Percentiles rank a stretch among this genome's conserved stretches.
phyloP scores from a whole-genome alignment of 2,329 filamentous ascomycete species.

The Calycina herbarum region DNA sequence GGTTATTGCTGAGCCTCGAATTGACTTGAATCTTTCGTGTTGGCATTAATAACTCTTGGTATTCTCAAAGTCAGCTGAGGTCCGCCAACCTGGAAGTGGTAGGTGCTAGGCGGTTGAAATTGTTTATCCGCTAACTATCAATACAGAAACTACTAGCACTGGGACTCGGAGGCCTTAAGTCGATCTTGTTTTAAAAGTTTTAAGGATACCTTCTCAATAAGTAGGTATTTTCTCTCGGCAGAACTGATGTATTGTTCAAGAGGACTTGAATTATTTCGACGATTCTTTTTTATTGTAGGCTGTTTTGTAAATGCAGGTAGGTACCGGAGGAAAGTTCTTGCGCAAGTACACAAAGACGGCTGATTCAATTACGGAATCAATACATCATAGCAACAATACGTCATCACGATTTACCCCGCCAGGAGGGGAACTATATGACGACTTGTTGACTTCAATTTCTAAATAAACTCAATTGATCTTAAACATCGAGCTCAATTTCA shows the following conservation, averaged over 20 bases:
- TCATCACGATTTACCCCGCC: background rate
- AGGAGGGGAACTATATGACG: background rate
- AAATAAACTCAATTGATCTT: background rate
- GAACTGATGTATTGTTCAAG: background rate
- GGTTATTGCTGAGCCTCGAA: background rate
- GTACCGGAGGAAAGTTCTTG: background rate
- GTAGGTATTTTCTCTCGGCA: too few relatives aligned
- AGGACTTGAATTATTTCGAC: background rate
- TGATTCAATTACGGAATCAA: conserved; percentile 1
- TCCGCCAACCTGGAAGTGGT: too few relatives aligned
- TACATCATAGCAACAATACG: background rate
- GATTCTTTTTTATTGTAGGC: background rate
- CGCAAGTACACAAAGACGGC: background rate
- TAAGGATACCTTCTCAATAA: too few relatives aligned
- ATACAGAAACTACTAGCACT: too few relatives aligned
- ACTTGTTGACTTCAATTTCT: conserved; percentile 1
- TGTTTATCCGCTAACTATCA: too few relatives aligned
- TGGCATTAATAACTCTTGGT: background rate
- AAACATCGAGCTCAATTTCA: background rate
- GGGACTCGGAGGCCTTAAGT: too few relatives aligned
- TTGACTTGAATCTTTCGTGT: background rate
- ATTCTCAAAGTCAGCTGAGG: background rate
- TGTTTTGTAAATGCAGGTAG: background rate
- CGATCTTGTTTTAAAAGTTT: too few relatives aligned
- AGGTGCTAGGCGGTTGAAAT: too few relatives aligned